phyloP scores from a whole-genome alignment of 2,329 filamentous ascomycete genomes.

The Geosmithia putterillii region DNA sequence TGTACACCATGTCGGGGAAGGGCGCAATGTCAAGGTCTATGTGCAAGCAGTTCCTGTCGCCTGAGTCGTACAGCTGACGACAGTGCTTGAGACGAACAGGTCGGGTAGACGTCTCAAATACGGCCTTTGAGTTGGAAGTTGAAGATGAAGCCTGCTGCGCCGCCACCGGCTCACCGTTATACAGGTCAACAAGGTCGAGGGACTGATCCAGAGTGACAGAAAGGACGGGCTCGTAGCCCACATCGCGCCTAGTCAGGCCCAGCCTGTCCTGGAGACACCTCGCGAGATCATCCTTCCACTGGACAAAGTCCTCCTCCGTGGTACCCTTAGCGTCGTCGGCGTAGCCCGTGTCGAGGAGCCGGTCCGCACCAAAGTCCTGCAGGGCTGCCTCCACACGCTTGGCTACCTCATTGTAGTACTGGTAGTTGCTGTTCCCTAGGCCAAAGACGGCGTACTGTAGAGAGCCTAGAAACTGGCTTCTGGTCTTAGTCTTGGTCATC shows the following conservation, averaged over 20 bases:
- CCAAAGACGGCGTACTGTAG: slow-evolving; percentile 23
- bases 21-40: slow-evolving; percentile 22
- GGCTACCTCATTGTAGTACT: slow-evolving; percentile 21
- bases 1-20: slow-evolving; percentile 16
- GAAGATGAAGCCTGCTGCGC: too few species aligned
- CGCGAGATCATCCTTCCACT: slow-evolving; percentile 1
- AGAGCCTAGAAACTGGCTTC: slow-evolving; percentile 2
- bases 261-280: neutral
- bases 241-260: neutral
- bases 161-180: too few species aligned
- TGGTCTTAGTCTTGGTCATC: slow-evolving; percentile 1
- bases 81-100: neutral
- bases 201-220: neutral
- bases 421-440: slow-evolving; percentile 24
- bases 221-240: neutral
- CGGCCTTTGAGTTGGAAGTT: too few species aligned
- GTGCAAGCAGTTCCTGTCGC: slow-evolving; percentile 16
- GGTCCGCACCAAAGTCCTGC: neutral
- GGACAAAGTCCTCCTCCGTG: slow-evolving; percentile 2
- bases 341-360: neutral
- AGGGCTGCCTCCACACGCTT: neutral
- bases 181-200: neutral
- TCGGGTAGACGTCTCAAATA: neutral
- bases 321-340: slow-evolving; percentile 1
- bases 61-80: neutral